Percentiles rank a stretch among this genome's conserved stretches.
Conservation (phyloP, 2,329 filamentous ascomycete species). For the Venturia asperata region DNA sequence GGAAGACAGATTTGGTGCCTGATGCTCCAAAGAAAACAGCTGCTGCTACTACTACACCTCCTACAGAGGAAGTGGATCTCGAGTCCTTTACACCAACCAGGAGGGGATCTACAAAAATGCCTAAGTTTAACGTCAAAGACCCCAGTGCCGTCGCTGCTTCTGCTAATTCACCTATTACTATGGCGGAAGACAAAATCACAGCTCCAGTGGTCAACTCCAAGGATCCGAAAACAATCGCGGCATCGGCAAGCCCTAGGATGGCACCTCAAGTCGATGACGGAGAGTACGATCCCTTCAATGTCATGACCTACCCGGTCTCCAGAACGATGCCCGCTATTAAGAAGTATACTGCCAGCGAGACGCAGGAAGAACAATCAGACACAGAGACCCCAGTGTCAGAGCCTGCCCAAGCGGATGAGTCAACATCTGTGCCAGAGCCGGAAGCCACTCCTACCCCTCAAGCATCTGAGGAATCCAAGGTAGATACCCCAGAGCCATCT, state of each 20-base stretch:
- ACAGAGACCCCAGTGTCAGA: neutral
- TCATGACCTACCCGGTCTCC: neutral
- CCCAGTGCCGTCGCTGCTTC: neutral
- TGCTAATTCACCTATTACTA: neutral
- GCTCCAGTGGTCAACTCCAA: neutral
- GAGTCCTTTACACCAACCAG: neutral
- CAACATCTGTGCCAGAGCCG: neutral
- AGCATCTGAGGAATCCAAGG: neutral
- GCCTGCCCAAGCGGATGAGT: neutral
- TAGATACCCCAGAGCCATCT: neutral
- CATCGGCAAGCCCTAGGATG: neutral
- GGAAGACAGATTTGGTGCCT: neutral
- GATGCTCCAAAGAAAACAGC: neutral
- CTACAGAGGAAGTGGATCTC: neutral
- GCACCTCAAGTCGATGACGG: neutral
- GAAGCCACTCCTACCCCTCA: neutral
- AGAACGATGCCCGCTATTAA: neutral
- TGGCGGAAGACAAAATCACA: neutral
- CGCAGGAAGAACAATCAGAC: neutral
- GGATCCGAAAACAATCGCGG: neutral
- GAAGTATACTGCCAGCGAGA: neutral
- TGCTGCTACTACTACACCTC: neutral
- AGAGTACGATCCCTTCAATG: constrained; percentile 5
- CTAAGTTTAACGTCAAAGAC: constrained; percentile 1
- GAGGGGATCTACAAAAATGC: neutral